These are phyloP conservation scores for Cucurbita maxima DNA, from an alignment of 306 rosid species.

Conservation along the genomic window DNA sequence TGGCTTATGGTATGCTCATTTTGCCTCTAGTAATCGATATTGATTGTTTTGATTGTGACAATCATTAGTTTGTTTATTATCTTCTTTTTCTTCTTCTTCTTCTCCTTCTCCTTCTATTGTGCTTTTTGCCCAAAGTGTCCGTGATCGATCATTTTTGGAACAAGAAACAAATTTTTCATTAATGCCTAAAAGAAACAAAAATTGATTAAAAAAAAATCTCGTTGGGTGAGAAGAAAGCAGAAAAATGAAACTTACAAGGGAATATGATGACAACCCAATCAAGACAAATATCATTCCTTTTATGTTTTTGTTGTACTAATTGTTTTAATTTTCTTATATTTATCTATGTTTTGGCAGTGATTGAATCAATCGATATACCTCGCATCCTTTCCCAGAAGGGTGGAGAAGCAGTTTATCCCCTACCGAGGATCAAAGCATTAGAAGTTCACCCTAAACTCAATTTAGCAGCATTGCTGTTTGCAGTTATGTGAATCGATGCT, in stretches of 20 bases:
- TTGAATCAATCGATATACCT: slow-evolving; percentile 88
- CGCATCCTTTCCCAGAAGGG: slow-evolving; percentile 97
- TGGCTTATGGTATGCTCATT: not conserved
- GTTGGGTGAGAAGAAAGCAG: not conserved
- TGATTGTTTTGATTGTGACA: not conserved
- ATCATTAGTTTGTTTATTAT: not conserved
- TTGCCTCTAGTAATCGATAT: not conserved
- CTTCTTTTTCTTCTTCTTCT: not conserved
- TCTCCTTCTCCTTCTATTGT: not conserved
- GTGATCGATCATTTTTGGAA: not conserved
- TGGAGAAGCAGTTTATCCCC: slow-evolving; percentile 91
- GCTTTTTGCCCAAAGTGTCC: not conserved
- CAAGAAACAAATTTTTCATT: not conserved
- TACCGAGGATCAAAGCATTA: slow-evolving; percentile 63
- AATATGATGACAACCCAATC: not conserved
- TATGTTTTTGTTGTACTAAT: not conserved
- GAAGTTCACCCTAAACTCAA: slow-evolving; percentile 88
- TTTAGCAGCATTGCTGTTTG: slow-evolving; percentile 74
- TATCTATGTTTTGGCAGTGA: slow-evolving; percentile 38
- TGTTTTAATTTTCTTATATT: not conserved
- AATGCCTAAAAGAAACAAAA: not conserved
- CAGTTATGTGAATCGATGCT: slow-evolving; percentile 44
- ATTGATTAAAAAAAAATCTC: not conserved
- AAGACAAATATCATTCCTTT: not conserved
- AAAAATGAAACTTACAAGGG: not conserved